Conservation (phyloP, 768 basidiomycete genomes). For the Rhizopogon vinicolor region DNA sequence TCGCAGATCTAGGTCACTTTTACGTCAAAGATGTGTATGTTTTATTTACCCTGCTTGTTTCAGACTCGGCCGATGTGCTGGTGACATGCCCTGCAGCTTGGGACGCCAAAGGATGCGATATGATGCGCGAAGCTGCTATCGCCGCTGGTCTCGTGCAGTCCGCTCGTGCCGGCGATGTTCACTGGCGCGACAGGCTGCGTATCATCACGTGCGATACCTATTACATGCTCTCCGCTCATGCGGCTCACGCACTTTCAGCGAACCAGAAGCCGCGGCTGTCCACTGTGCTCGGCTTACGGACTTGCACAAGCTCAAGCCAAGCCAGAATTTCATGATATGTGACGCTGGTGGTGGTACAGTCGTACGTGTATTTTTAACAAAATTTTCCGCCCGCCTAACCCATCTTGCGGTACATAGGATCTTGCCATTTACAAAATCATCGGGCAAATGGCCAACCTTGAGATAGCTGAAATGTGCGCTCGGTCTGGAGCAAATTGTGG, state of each 20-base stretch:
- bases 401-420: conserved; percentile 17
- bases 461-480: conserved; percentile 89
- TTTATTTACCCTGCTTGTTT: conserved; percentile 3
- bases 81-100: conserved; percentile 88
- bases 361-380: conserved; percentile 25
- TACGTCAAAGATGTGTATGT: background rate
- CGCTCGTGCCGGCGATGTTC: conserved; percentile 59
- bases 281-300: conserved; percentile 82
- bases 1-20: conserved; percentile 72
- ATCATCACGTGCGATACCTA: conserved; percentile 61
- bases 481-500: conserved; percentile 86
- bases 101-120: conserved; percentile 80
- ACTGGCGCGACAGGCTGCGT: conserved; percentile 76
- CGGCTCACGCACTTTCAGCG: conserved; percentile 30
- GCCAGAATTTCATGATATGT: conserved; percentile 88
- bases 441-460: conserved; percentile 74
- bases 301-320: conserved; percentile 71
- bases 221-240: background rate
- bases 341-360: conserved; percentile 88
- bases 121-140: conserved; percentile 85
- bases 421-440: conserved; percentile 72
- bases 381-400: conserved; percentile 14
- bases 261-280: conserved; percentile 85
- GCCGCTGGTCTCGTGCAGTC: conserved; percentile 75
- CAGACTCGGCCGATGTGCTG: conserved; percentile 82